These are phyloP conservation scores for Hibiscus syriacus DNA, from an alignment of 345 rosid species.

Conservation along the genomic window DNA sequence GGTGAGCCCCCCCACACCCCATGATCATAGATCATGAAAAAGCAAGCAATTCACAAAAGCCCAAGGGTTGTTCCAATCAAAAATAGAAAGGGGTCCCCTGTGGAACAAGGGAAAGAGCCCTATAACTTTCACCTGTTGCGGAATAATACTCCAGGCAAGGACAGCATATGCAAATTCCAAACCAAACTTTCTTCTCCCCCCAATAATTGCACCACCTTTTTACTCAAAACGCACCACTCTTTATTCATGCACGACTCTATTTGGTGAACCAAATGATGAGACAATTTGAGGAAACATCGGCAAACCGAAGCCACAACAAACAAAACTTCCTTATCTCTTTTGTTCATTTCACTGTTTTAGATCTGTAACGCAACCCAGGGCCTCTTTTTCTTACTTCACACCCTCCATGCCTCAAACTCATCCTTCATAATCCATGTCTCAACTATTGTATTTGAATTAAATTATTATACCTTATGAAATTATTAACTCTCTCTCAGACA, in stretches of 20 bases:
- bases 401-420: neutral
- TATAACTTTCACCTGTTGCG: neutral
- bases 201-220: slow-evolving; percentile 10
- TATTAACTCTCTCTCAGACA: no score
- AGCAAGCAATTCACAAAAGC: neutral
- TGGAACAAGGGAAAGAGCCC: neutral
- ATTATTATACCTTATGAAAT: no score
- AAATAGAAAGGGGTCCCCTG: neutral
- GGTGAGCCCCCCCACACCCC: neutral
- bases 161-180: neutral
- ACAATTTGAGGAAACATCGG: slow-evolving; percentile 12
- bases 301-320: neutral
- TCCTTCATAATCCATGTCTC: no score
- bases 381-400: neutral
- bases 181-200: neutral
- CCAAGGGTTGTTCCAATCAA: neutral
- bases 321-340: neutral
- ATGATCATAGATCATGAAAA: neutral
- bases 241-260: slow-evolving; percentile 6
- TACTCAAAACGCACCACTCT: neutral
- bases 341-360: neutral
- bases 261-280: slow-evolving; percentile 12
- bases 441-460: no score
- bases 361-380: neutral
- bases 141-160: neutral